These are phyloP conservation scores for Coleophoma cylindrospora DNA, from an alignment of 2,329 filamentous ascomycete genomes.

Conservation along the genomic window DNA sequence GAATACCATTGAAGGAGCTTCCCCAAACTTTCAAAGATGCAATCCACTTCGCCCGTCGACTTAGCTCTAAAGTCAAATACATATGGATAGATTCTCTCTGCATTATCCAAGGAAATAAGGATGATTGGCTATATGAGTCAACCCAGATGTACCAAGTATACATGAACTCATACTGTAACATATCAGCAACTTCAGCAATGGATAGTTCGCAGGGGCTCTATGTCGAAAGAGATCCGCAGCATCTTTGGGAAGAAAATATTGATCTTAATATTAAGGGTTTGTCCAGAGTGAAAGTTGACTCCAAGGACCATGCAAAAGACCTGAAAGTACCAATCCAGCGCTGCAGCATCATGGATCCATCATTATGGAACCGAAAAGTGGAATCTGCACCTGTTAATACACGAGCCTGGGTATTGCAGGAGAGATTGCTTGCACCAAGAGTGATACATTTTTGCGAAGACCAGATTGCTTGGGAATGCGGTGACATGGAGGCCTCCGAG, in stretches of 20 bases:
- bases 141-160: conserved; percentile 7
- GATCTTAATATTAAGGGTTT: too few species aligned
- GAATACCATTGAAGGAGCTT: not conserved
- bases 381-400: not conserved
- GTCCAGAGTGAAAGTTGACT: too few species aligned
- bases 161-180: conserved; percentile 3
- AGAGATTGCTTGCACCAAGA: conserved; percentile 1
- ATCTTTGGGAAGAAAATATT: too few species aligned
- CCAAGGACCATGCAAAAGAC: not conserved
- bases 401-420: conserved; percentile 1
- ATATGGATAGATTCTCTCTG: conserved; percentile 10
- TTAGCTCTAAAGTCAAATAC: conserved; percentile 4
- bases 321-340: not conserved
- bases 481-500: not conserved
- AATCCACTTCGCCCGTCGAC: conserved; percentile 1
- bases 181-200: conserved; percentile 1
- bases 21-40: conserved; percentile 6
- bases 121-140: not conserved
- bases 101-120: not conserved
- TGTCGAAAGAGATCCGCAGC: not conserved
- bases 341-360: not conserved
- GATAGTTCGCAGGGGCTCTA: conserved; percentile 2
- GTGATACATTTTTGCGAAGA: conserved; percentile 1
- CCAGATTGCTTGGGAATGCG: not conserved
- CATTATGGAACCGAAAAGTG: not conserved